Base-by-base conservation (phyloP, 2,329 filamentous ascomycete species). In the Alternaria arbusti region DNA sequence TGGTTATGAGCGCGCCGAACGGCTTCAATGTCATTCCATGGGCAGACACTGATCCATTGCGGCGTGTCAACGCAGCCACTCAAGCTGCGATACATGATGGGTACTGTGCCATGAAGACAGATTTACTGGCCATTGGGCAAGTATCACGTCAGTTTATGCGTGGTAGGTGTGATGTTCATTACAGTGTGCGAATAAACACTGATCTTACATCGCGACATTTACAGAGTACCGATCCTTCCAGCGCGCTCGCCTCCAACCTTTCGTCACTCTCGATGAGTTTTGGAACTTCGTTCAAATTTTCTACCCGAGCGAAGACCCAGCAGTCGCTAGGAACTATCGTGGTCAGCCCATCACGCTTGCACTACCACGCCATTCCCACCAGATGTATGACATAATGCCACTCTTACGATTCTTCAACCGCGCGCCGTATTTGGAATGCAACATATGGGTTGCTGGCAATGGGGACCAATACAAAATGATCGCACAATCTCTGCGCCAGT, bases 301-400 rank as follows among this genome's bases (percentile, higher is more conserved):
- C 32, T 36, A 36, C 32, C 32, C 32, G 9, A 36, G 32, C 32
- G 32, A 36, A n/a, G 32, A 36, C 15, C 32, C 32, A 36, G 32
- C 32, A 36, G 0, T 36, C 0, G 32, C 32, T n/a, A 0, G 0
- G 0, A 0, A 36, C 32, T 36, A 36, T 36, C 32, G 9, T 0
- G 32, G 32, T 36, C 32, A 0, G n/a, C 32, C 0, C 32, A 36
- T 36, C 0, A 36, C 32, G 32, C 32, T 36, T 36, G 32, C 32
- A 0, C 0, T 36, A 36, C 32, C 32, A 36, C 32, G 32, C 15
- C 32, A 36, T 36, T 36, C 32, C 0, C 1, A 36, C 32, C 32
- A 36, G 32, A n/a, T 36, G 32, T 36, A 3, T 36, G 32, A 36
- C 32, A 1, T 36, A 36, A 36, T 36, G 15, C 32, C 32, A n/a